phyloP scores from a whole-genome alignment of 2,329 filamentous ascomycete species.

The Bipolaris bicolor region DNA sequence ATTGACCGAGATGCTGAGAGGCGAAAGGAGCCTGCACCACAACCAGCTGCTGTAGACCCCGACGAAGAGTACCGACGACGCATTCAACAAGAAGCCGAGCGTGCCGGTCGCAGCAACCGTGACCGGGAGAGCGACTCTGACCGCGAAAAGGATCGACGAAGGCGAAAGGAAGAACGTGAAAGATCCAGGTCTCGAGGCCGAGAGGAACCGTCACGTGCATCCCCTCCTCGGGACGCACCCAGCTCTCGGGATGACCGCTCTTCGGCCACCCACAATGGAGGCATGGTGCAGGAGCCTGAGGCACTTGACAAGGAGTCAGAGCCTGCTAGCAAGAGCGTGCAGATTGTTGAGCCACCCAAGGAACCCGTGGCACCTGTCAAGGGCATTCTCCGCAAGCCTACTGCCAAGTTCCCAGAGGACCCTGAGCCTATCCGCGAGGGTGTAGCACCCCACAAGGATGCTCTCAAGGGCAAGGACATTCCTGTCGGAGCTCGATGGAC shows the following conservation, averaged over 20 bases:
- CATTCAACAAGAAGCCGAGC: conserved; percentile 54
- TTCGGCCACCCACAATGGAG: conserved; percentile 35
- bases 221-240: conserved; percentile 31
- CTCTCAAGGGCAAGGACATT: conserved; percentile 73
- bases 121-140: conserved; percentile 45
- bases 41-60: conserved; percentile 49
- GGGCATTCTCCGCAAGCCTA: conserved; percentile 85
- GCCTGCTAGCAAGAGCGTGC: conserved; percentile 46
- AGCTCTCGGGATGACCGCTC: conserved; percentile 41
- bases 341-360: conserved; percentile 73
- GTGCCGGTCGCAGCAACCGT: conserved; percentile 35
- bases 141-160: conserved; percentile 42
- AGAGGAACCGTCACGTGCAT: conserved; percentile 33
- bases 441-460: conserved; percentile 91
- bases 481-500: conserved; percentile 83
- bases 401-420: conserved; percentile 84
- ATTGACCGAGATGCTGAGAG: conserved; percentile 45
- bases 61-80: conserved; percentile 60
- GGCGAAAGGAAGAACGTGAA: conserved; percentile 41
- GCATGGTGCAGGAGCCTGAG: conserved; percentile 45
- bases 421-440: conserved; percentile 83
- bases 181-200: conserved; percentile 35
- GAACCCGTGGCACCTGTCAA: conserved; percentile 71
- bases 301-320: conserved; percentile 30
- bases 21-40: conserved; percentile 38